Evolutionary conservation across 129 eudicot genomes (phyloP).

Genomic region (Cynara cardunculus): DNA sequence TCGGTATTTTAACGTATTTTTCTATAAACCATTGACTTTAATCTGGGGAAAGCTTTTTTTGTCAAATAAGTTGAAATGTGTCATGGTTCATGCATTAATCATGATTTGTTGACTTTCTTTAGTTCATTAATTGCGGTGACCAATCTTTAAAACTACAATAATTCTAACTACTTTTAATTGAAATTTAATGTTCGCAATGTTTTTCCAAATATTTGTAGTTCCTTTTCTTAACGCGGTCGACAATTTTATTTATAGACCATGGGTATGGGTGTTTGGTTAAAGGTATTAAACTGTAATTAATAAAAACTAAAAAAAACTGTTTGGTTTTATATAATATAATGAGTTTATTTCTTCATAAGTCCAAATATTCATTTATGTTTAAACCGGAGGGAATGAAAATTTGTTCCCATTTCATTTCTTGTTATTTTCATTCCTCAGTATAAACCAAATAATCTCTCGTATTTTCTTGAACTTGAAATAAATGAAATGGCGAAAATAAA

Average conservation of each 20-base stretch:
- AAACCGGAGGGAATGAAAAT: too few species aligned
- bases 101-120: not conserved
- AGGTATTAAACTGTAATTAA: too few species aligned
- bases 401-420: too few species aligned
- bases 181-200: not conserved
- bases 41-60: not conserved
- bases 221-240: not conserved
- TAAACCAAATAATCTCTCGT: too few species aligned
- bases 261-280: too few species aligned
- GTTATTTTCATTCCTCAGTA: too few species aligned
- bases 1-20: slow-evolving; percentile 1
- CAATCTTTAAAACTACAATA: not conserved
- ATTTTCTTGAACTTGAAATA: not conserved
- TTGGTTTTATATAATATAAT: too few species aligned
- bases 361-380: too few species aligned
- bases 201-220: not conserved
- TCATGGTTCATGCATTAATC: not conserved
- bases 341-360: too few species aligned
- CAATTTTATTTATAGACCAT: not conserved
- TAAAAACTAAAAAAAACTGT: too few species aligned
- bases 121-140: not conserved
- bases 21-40: slow-evolving; percentile 1
- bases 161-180: not conserved
- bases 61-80: slow-evolving; percentile 24
- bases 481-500: too few species aligned